Percentiles rank a stretch among this genome's conserved stretches.
Evolutionary conservation across 306 rosid genomes (phyloP).

Genomic region (Clitoria ternatea): DNA sequence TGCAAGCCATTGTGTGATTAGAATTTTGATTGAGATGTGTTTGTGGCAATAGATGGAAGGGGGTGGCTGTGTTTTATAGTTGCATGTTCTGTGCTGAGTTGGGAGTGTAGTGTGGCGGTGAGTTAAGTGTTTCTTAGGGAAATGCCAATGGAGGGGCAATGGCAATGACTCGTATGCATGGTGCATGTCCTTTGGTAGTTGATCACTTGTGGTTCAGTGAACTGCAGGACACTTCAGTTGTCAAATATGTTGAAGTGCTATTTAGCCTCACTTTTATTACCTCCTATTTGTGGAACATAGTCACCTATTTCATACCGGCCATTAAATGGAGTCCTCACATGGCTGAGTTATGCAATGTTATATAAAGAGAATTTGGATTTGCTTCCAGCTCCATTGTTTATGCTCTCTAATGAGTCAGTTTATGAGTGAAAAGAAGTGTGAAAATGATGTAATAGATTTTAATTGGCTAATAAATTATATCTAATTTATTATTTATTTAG

Average conservation of each 20-base stretch:
- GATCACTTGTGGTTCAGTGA: constrained; percentile 22
- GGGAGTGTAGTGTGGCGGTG: constrained; percentile 43
- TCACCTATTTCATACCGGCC: constrained; percentile 34
- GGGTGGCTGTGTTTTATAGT: constrained; percentile 33
- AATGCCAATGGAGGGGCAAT: not conserved
- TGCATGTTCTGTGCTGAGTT: constrained; percentile 14
- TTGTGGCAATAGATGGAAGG: constrained; percentile 35
- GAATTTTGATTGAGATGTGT: not conserved
- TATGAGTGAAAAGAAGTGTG: not conserved
- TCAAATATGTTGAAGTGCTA: not conserved
- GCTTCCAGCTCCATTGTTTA: not conserved
- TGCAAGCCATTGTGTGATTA: constrained; percentile 40
- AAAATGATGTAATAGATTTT: not conserved
- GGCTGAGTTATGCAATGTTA: constrained; percentile 19
- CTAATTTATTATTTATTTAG: not conserved
- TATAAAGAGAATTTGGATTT: not conserved
- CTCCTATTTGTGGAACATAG: constrained; percentile 26
- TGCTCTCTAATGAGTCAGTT: not conserved
- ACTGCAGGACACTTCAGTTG: not conserved
- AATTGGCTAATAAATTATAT: not conserved
- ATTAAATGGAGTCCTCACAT: constrained; percentile 30
- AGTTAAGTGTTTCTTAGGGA: constrained; percentile 22
- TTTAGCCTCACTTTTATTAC: constrained; percentile 14
- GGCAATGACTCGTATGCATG: not conserved
- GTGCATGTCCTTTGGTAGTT: constrained; percentile 16